Evolutionary conservation across 176 grass and related monocot genomes (phyloP), one percentile per base, ranked within the genome.

Genomic region (Elaeis guineensis): DNA sequence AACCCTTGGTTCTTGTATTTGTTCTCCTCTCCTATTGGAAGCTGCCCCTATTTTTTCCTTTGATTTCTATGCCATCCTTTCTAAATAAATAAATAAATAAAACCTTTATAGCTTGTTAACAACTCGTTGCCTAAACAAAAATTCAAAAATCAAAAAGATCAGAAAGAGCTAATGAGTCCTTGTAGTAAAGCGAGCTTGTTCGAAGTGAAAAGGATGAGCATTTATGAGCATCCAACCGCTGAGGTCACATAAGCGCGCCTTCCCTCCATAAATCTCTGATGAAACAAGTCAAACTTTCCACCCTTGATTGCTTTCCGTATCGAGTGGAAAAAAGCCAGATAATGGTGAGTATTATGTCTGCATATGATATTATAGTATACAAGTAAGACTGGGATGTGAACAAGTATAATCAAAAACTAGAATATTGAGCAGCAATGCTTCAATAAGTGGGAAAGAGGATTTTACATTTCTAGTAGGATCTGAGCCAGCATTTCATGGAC

Each of bases 381-480:
- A 57, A 17, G 26, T 68, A 6, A 68, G 12, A 44, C 26, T 16
- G 35, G 16, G 52, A 15, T 19, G 1, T 58, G 44, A 18, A 17
- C 23, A 20, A 51, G 24, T 17, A 15, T 24, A 67, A 61, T 24
- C 19, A 16, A 64, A 65, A 3, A 59, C 58, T 63, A 19, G 6
- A n/a, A 51, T 55, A 49, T 44, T 14, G 35, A 12, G 35, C 35
- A 44, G 11, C 55, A 19, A 17, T 19, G 49, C 14, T 64, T 50
- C 39, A n/a, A 62, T 12, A 44, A 39, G 35, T 35, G 25, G 25
- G 50, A 44, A 55, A 18, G 25, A 24, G 19, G 18, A 50, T 48
- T 82, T 90, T 87, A 96, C 83, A 96, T 96, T 89, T 96, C 92
- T 54, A 96, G 79, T 72, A 96, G 78, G 77, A 96, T 96, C 58